Evolutionary conservation across 1,284 basidiomycete genomes (phyloP).

Genomic region (Apiotrichum gracile): DNA sequence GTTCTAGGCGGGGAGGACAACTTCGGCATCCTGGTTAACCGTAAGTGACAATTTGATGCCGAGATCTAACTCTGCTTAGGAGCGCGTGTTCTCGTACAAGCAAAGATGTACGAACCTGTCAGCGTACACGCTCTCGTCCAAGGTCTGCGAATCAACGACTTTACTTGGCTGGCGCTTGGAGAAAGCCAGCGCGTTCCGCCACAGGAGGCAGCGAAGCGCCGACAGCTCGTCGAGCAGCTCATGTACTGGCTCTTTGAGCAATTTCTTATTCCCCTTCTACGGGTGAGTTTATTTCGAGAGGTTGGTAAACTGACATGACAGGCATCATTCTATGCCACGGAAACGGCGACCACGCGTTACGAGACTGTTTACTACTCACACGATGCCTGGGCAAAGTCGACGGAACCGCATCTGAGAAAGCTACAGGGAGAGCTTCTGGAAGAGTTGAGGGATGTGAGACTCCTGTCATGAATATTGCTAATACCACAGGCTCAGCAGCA

Average conservation of each 20-base stretch:
- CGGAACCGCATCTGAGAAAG: constrained; percentile 68
- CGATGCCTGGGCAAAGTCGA: constrained; percentile 84
- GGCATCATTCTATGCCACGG: constrained; percentile 92
- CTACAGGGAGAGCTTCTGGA: constrained; percentile 51
- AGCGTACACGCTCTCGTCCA: constrained; percentile 76
- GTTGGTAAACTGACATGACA: constrained; percentile 37
- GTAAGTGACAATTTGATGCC: constrained; percentile 50
- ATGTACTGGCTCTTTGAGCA: constrained; percentile 89
- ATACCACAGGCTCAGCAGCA: not conserved
- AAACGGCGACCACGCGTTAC: constrained; percentile 82
- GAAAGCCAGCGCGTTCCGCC: constrained; percentile 48
- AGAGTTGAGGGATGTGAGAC: constrained; percentile 34
- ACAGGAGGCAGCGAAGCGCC: constrained; percentile 65
- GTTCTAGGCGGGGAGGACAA: constrained; percentile 77
- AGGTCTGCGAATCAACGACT: constrained; percentile 66
- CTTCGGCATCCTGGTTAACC: constrained; percentile 55
- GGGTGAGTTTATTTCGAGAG: constrained; percentile 50
- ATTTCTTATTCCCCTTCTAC: constrained; percentile 72
- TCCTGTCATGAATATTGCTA: not conserved
- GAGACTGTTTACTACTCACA: constrained; percentile 87
- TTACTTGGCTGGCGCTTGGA: constrained; percentile 64
- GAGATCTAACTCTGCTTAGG: constrained; percentile 51
- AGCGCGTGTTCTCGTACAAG: constrained; percentile 63
- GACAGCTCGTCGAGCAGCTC: constrained; percentile 75
- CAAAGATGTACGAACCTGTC: constrained; percentile 72